These are phyloP conservation scores for Neonectria sp. DNA, from an alignment of 2,329 filamentous ascomycete genomes.

Conservation along the genomic window DNA sequence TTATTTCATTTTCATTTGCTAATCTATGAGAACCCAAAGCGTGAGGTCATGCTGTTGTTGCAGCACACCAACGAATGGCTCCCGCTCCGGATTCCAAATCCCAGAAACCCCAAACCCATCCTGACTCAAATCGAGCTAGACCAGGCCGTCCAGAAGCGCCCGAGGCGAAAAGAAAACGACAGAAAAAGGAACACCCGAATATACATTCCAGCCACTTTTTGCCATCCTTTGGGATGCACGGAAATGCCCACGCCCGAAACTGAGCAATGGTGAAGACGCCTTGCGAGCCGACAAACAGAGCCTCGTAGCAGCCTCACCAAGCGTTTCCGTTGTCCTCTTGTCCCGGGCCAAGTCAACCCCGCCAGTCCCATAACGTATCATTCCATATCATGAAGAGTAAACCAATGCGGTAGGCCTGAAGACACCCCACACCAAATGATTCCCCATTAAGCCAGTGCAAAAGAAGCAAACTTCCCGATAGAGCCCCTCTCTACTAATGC, in stretches of 20 bases:
- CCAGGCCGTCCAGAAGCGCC: constrained; percentile 15
- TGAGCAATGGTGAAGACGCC: constrained; percentile 2
- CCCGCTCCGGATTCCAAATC: constrained; percentile 24
- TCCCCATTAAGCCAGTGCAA: constrained; percentile 46
- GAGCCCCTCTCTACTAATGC: constrained; percentile 39
- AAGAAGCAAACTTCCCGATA: constrained; percentile 38
- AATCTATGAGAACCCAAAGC: constrained; percentile 29
- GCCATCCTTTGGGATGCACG: constrained; percentile 6
- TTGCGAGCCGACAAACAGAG: constrained; percentile 7
- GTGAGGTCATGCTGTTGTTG: constrained; percentile 21
- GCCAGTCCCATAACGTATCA: constrained; percentile 34
- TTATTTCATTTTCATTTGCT: constrained; percentile 37
- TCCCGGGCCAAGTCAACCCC: constrained; percentile 17
- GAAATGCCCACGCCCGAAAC: not conserved
- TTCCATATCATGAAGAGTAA: constrained; percentile 43
- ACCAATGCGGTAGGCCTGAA: constrained; percentile 35
- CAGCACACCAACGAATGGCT: constrained; percentile 20
- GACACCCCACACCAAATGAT: constrained; percentile 36
- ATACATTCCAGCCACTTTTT: constrained; percentile 34
- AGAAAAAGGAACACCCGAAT: constrained; percentile 8
- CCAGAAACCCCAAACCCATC: constrained; percentile 17
- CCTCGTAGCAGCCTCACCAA: constrained; percentile 11
- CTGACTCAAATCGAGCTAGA: constrained; percentile 21
- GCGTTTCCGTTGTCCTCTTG: constrained; percentile 15
- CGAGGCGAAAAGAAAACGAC: constrained; percentile 18